These are phyloP conservation scores for Bocquillonia castaneifolia DNA, from an alignment of 441 rosid species.

Conservation along the genomic window DNA sequence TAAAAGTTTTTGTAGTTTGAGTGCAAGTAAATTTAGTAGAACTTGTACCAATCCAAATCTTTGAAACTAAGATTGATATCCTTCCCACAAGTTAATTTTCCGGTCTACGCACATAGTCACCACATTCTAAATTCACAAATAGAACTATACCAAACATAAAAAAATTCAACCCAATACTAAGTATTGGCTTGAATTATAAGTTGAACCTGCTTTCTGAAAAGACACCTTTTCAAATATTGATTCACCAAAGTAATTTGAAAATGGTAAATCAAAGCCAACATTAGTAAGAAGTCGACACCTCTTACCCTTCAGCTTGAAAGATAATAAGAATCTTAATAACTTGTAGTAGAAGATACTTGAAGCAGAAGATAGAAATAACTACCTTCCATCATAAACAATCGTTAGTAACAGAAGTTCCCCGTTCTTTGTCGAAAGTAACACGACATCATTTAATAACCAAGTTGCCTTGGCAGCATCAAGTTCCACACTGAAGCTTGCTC, in stretches of 20 bases:
- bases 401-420: constrained; percentile 87
- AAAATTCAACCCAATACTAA: neutral
- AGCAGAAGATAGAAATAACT: constrained; percentile 22
- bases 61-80: neutral
- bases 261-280: neutral
- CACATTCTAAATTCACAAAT: constrained; percentile 5
- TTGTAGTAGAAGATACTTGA: no score
- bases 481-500: constrained; percentile 78
- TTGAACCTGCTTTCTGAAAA: neutral
- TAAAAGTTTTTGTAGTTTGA: neutral
- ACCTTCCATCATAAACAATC: constrained; percentile 97
- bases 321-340: constrained; percentile 8
- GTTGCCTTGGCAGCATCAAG: constrained; percentile 94
- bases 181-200: neutral
- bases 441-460: constrained; percentile 83
- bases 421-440: constrained; percentile 79
- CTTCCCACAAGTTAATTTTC: neutral
- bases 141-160: neutral
- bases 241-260: constrained; percentile 1
- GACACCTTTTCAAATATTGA: neutral
- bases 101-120: neutral
- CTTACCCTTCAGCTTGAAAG: constrained; percentile 7
- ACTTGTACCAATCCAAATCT: neutral
- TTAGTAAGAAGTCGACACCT: neutral
- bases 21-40: neutral